Percentiles rank a stretch among this genome's conserved stretches.
These are phyloP conservation scores for Helichrysum umbraculigerum DNA, from an alignment of 129 eudicot species.

Conservation along the genomic window DNA sequence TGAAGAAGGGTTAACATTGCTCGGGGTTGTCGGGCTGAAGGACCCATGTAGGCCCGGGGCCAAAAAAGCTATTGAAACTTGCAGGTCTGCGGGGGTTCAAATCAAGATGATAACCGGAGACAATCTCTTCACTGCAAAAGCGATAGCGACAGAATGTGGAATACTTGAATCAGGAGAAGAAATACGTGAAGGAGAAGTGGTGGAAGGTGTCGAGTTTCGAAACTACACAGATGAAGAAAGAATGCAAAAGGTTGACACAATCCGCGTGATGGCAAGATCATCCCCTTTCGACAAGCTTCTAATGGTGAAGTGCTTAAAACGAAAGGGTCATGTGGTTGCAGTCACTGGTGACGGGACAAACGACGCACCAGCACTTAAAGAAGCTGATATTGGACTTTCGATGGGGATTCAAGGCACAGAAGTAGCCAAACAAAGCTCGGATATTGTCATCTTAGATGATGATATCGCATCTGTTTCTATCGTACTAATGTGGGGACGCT, in stretches of 20 bases:
- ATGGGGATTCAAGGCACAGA: too few relatives aligned
- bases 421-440: too few relatives aligned
- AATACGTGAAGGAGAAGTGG: constrained; percentile 49
- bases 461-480: too few relatives aligned
- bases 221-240: constrained; percentile 65
- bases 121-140: constrained; percentile 88
- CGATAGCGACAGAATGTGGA: constrained; percentile 93
- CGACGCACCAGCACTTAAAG: constrained; percentile 84
- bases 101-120: constrained; percentile 92
- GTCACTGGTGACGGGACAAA: constrained; percentile 93
- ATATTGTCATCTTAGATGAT: too few relatives aligned
- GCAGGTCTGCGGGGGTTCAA: constrained; percentile 71
- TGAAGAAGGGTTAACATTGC: constrained; percentile 56
- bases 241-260: constrained; percentile 47
- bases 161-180: constrained; percentile 52
- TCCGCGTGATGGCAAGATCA: constrained; percentile 89
- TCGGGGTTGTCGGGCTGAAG: constrained; percentile 78
- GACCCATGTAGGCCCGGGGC: constrained; percentile 87
- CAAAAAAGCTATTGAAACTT: constrained; percentile 63
- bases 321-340: constrained; percentile 84
- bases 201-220: constrained; percentile 71
- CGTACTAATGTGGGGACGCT: too few relatives aligned
- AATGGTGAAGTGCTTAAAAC: constrained; percentile 79
- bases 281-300: constrained; percentile 85
- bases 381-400: too few relatives aligned